These are phyloP conservation scores for Pelargonium cotyledonis DNA, from an alignment of 441 rosid genomes.

Conservation along the genomic window DNA sequence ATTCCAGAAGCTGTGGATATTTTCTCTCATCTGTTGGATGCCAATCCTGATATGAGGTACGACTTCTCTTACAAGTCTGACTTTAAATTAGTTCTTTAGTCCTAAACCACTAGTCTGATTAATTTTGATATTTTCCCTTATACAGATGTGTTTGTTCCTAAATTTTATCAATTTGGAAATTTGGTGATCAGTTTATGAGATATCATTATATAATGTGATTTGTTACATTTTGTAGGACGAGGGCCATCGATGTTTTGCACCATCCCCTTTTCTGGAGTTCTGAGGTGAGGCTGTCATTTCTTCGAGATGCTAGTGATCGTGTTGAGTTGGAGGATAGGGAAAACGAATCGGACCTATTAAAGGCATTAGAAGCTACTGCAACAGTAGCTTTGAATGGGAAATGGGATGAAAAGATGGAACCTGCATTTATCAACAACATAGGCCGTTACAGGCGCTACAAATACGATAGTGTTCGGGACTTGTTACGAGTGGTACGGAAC, in stretches of 20 bases:
- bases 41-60: conserved; percentile 67
- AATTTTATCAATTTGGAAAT: neutral
- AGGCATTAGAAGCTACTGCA: conserved; percentile 60
- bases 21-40: conserved; percentile 52
- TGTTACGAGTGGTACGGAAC: conserved; percentile 69
- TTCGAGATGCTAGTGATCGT: conserved; percentile 71
- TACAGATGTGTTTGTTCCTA: neutral
- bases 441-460: conserved; percentile 79
- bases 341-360: conserved; percentile 48
- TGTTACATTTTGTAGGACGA: conserved; percentile 43
- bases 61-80: conserved; percentile 2
- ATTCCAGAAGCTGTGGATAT: conserved; percentile 89
- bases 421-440: conserved; percentile 57
- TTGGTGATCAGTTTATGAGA: neutral
- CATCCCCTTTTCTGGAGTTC: conserved; percentile 83
- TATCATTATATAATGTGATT: neutral
- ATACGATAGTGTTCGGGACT: conserved; percentile 62
- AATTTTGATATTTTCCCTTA: neutral
- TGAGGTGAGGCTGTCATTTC: conserved; percentile 69
- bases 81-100: neutral
- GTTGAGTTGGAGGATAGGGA: conserved; percentile 81
- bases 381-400: conserved; percentile 57
- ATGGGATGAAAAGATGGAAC: conserved; percentile 84
- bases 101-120: no score
- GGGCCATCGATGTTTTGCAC: conserved; percentile 48